Evolutionary conservation across 1,284 basidiomycete species (phyloP).

Genomic region (Fistulina hepatica): DNA sequence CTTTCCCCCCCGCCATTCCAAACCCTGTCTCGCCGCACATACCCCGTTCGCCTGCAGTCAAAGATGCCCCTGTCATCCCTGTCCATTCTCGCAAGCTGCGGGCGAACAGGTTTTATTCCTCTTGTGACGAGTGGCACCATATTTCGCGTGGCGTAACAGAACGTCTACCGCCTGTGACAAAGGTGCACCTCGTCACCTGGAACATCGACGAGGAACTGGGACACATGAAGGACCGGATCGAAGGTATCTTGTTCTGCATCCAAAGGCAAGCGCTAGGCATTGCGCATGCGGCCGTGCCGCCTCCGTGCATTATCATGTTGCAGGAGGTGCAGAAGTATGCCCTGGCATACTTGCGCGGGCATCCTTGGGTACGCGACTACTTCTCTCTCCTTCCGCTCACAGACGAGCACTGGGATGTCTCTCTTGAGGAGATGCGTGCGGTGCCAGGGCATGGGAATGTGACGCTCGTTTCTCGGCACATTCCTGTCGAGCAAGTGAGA

Average conservation of each 20-base stretch:
- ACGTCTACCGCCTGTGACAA: not conserved
- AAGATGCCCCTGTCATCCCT: no score
- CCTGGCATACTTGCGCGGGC: conserved; percentile 36
- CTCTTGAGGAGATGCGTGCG: conserved; percentile 32
- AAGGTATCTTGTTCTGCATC: no score
- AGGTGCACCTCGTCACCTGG: conserved; percentile 1
- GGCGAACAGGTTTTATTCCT: no score
- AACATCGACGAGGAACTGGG: not conserved
- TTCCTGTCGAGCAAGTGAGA: conserved; percentile 33
- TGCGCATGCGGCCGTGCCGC: conserved; percentile 32
- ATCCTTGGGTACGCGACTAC: conserved; percentile 49
- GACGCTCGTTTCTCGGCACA: conserved; percentile 47
- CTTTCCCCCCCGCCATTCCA: no score
- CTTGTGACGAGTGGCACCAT: not conserved
- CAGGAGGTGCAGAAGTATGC: conserved; percentile 47
- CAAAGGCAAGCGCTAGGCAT: conserved; percentile 34
- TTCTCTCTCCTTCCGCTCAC: conserved; percentile 47
- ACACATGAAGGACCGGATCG: not conserved
- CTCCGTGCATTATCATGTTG: conserved; percentile 48
- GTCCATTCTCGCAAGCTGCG: no score
- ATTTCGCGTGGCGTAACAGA: not conserved
- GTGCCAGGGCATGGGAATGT: no score
- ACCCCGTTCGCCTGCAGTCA: no score
- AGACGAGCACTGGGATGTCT: conserved; percentile 44
- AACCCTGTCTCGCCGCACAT: no score